These are phyloP conservation scores for Xerocomellus dryophilus DNA, from an alignment of 768 basidiomycete genomes.

Conservation along the genomic window DNA sequence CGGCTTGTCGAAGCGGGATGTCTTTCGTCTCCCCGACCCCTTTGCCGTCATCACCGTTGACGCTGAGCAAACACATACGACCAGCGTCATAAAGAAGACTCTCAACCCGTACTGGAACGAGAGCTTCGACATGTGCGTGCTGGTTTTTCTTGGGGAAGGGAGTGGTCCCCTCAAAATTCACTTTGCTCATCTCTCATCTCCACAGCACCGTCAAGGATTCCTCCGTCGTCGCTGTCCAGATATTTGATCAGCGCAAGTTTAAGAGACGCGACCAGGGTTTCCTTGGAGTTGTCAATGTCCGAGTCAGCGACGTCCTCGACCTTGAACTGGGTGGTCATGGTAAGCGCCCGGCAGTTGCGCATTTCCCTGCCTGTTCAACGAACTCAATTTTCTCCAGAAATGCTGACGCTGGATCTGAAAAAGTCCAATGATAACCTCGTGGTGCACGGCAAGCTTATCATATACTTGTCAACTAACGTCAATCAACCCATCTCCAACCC, in stretches of 20 bases:
- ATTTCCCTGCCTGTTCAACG: neutral
- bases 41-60: constrained; percentile 99
- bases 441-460: constrained; percentile 96
- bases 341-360: constrained; percentile 40
- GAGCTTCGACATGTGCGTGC: constrained; percentile 89
- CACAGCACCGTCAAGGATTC: constrained; percentile 90
- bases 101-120: constrained; percentile 97
- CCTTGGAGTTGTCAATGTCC: constrained; percentile 94
- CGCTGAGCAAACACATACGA: constrained; percentile 95
- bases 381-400: constrained; percentile 53
- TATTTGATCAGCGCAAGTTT: constrained; percentile 99
- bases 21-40: constrained; percentile 94
- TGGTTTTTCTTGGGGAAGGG: neutral
- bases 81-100: constrained; percentile 95
- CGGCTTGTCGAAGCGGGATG: constrained; percentile 89
- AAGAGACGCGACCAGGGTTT: constrained; percentile 98
- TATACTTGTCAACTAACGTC: constrained; percentile 93
- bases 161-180: neutral
- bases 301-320: constrained; percentile 87
- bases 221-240: constrained; percentile 97
- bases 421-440: constrained; percentile 99
- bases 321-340: constrained; percentile 92
- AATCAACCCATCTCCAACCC: constrained; percentile 81
- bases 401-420: constrained; percentile 94
- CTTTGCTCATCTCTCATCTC: constrained; percentile 9